phyloP scores from a whole-genome alignment of 768 basidiomycete genomes.

The Sarcomyxa edulis region DNA sequence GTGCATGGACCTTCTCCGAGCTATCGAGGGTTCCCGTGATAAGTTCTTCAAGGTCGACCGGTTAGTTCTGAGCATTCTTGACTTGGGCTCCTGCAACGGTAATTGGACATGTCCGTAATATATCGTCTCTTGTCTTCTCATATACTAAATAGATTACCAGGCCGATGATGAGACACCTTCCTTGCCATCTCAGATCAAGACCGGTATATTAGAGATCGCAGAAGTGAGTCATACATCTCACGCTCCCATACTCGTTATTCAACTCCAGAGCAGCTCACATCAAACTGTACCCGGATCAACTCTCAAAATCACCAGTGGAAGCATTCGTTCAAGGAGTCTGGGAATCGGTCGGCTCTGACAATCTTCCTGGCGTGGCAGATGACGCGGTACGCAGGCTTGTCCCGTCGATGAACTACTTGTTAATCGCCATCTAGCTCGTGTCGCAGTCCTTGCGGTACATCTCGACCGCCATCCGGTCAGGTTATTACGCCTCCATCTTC shows the following conservation, averaged over 20 bases:
- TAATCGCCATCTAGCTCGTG: slow-evolving; percentile 67
- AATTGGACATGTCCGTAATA: slow-evolving; percentile 66
- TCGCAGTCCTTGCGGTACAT: slow-evolving; percentile 89
- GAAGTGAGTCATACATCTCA: slow-evolving; percentile 48
- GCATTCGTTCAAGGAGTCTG: slow-evolving; percentile 89
- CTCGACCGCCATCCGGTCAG: slow-evolving; percentile 87
- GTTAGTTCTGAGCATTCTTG: slow-evolving; percentile 79
- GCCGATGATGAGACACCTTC: slow-evolving; percentile 80
- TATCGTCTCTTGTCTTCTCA: too few species aligned
- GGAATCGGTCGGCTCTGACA: slow-evolving; percentile 73
- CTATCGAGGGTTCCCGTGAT: slow-evolving; percentile 82
- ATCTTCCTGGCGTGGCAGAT: slow-evolving; percentile 63
- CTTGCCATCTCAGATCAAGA: slow-evolving; percentile 86
- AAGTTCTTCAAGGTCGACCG: slow-evolving; percentile 73
- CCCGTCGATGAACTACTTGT: too few species aligned
- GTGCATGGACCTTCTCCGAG: slow-evolving; percentile 91
- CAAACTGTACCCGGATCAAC: slow-evolving; percentile 77
- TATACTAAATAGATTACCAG: too few species aligned
- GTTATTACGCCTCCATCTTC: slow-evolving; percentile 77
- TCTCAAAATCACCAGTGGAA: slow-evolving; percentile 58
- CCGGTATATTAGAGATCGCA: slow-evolving; percentile 83
- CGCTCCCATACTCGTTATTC: background rate
- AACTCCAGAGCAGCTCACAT: slow-evolving; percentile 57
- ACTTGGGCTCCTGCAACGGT: slow-evolving; percentile 72
- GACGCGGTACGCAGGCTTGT: slow-evolving; percentile 51